Evolutionary conservation across 2,329 filamentous ascomycete species (phyloP), one percentile per base, ranked within the genome.

Genomic region (Emmonsia crescens): DNA sequence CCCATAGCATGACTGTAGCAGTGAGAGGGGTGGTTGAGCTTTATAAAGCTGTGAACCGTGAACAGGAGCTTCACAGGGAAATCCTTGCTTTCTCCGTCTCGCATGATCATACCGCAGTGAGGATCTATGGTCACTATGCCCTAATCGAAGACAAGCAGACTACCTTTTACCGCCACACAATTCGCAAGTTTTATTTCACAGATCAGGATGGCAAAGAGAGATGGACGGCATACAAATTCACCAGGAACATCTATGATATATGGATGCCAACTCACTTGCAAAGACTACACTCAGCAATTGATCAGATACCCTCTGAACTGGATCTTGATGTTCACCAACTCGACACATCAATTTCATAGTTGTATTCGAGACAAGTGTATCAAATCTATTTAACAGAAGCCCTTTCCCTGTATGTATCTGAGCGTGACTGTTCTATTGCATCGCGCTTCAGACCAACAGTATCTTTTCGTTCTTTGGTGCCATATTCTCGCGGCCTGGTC

Each of bases 41-140:
- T n/a, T n/a, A n/a, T n/a, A 27, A 62, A 49, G 66, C 60, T n/a
- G 61, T 66, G 5, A 62, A n/a, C n/a, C n/a, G n/a, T n/a, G n/a
- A n/a, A n/a, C n/a, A n/a, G n/a, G n/a, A n/a, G n/a, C n/a, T n/a
- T n/a, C n/a, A n/a, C n/a, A n/a, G n/a, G n/a, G n/a, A n/a, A n/a
- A n/a, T n/a, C n/a, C n/a, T n/a, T n/a, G n/a, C n/a, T n/a, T n/a
- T n/a, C n/a, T n/a, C n/a, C n/a, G n/a, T n/a, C n/a, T n/a, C n/a
- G n/a, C n/a, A n/a, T n/a, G n/a, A n/a, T n/a, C n/a, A n/a, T n/a
- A n/a, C n/a, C n/a, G 64, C 63, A 0, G 73, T 76, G 6, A 63
- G 70, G 19, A 78, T 79, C 44, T 77, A 76, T 62, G 73, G 74
- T 33, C 68, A 78, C 59, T 79, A 78, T 60, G 66, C 75, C 1